Percentiles rank a stretch among this genome's conserved stretches.
phyloP scores from a whole-genome alignment of 495 filamentous ascomycete species.

The Neurospora sp. region DNA sequence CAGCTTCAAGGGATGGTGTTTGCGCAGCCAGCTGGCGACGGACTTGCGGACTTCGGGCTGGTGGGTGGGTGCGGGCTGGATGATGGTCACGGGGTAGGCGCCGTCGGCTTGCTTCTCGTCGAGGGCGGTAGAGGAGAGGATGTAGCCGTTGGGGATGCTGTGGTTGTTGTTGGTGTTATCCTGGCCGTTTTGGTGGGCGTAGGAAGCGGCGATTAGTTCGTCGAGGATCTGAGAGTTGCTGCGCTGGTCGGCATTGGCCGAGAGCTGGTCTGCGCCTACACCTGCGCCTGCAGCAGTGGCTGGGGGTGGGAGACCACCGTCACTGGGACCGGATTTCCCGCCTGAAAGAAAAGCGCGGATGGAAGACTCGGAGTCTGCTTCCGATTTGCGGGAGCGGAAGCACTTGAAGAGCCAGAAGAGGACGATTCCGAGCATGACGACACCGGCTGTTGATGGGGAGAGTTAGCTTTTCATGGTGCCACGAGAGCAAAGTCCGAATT shows the following conservation, averaged over 20 bases:
- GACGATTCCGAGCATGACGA: conserved; percentile 1
- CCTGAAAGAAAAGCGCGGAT: background rate
- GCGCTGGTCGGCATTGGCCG: background rate
- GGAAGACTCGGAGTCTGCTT: background rate
- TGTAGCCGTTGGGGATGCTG: background rate
- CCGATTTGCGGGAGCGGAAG: background rate
- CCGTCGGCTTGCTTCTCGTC: conserved; percentile 3
- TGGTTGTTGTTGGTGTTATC: background rate
- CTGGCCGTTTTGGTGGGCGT: conserved; percentile 22
- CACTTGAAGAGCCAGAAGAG: conserved; percentile 4
- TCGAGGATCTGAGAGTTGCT: conserved; percentile 22
- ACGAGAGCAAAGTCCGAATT: background rate
- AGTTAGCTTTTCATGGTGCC: background rate
- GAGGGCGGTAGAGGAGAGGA: background rate
- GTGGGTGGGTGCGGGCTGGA: background rate
- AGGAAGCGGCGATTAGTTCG: conserved; percentile 22
- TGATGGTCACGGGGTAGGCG: background rate
- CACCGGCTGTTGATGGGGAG: background rate
- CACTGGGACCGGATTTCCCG: background rate
- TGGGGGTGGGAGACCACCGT: background rate
- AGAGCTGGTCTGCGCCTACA: background rate
- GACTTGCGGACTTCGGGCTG: conserved; percentile 8
- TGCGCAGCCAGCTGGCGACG: conserved; percentile 14
- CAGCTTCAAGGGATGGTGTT: conserved; percentile 13
- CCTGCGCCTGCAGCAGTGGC: background rate